Percentiles rank a stretch among this genome's conserved stretches.
Conservation (phyloP, 1,284 basidiomycete species). For the Sphaerobolus stellatus region DNA sequence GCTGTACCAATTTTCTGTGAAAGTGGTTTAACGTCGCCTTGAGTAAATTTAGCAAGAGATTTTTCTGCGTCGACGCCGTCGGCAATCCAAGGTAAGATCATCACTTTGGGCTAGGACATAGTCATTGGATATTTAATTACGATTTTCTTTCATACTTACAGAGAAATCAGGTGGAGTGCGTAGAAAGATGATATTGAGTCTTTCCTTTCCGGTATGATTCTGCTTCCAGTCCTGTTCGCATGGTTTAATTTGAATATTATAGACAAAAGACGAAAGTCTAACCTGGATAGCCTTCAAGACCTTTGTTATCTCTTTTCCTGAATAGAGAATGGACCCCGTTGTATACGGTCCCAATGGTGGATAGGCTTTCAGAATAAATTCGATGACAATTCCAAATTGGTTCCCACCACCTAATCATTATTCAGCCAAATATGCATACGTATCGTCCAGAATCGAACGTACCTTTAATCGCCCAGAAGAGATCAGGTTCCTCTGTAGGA, state of each 20-base stretch:
- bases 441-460: too few relatives aligned
- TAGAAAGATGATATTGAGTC: background rate
- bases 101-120: slow-evolving; percentile 1
- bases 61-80: background rate
- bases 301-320: background rate
- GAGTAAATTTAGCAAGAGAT: background rate
- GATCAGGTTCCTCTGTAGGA: slow-evolving; percentile 34
- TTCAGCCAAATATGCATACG: too few relatives aligned
- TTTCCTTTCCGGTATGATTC: background rate
- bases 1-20: background rate
- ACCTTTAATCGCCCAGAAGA: slow-evolving; percentile 55
- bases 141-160: background rate
- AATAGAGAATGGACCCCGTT: background rate
- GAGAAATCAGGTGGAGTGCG: background rate
- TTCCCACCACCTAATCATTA: slow-evolving; percentile 11
- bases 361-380: slow-evolving; percentile 14
- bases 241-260: background rate
- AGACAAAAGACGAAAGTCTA: background rate
- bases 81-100: background rate
- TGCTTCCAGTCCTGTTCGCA: background rate
- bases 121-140: background rate
- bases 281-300: background rate
- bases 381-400: slow-evolving; percentile 18
- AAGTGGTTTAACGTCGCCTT: background rate
- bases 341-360: slow-evolving; percentile 8